Conservation (phyloP, 768 basidiomycete genomes). For the Phlegmacium glaucopus region DNA sequence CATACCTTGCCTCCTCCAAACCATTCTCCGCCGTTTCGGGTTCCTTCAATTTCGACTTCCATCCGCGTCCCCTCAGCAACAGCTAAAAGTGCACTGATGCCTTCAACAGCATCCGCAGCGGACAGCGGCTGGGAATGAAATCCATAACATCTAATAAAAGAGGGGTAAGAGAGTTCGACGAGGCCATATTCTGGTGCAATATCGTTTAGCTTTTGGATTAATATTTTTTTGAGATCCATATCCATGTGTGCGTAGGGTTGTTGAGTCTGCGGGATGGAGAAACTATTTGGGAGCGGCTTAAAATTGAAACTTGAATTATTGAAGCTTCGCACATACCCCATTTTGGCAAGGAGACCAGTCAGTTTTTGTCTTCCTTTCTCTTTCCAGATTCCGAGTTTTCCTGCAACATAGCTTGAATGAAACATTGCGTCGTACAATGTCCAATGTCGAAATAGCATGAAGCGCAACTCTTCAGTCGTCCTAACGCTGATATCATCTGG, state of each 20-base stretch:
- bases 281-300: slow-evolving; percentile 42
- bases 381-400: slow-evolving; percentile 95
- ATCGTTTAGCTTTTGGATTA: slow-evolving; percentile 79
- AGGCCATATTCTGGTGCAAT: slow-evolving; percentile 96
- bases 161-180: slow-evolving; percentile 88
- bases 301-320: neutral
- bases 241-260: slow-evolving; percentile 96
- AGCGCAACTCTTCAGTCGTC: slow-evolving; percentile 85
- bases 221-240: slow-evolving; percentile 80
- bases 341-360: slow-evolving; percentile 92
- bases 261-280: slow-evolving; percentile 91
- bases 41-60: slow-evolving; percentile 87
- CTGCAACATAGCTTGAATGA: slow-evolving; percentile 94
- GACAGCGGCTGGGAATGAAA: slow-evolving; percentile 86
- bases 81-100: slow-evolving; percentile 81
- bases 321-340: slow-evolving; percentile 67
- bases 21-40: slow-evolving; percentile 92
- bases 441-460: slow-evolving; percentile 97
- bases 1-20: slow-evolving; percentile 83
- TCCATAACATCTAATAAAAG: slow-evolving; percentile 90
- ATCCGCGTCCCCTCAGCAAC: slow-evolving; percentile 88
- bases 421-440: slow-evolving; percentile 97
- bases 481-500: slow-evolving; percentile 87
- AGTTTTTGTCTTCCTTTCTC: slow-evolving; percentile 87
- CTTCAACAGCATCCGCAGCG: slow-evolving; percentile 92